These are phyloP conservation scores for Voacanga thouarsii DNA, from an alignment of 257 asterid genomes.

Conservation along the genomic window DNA sequence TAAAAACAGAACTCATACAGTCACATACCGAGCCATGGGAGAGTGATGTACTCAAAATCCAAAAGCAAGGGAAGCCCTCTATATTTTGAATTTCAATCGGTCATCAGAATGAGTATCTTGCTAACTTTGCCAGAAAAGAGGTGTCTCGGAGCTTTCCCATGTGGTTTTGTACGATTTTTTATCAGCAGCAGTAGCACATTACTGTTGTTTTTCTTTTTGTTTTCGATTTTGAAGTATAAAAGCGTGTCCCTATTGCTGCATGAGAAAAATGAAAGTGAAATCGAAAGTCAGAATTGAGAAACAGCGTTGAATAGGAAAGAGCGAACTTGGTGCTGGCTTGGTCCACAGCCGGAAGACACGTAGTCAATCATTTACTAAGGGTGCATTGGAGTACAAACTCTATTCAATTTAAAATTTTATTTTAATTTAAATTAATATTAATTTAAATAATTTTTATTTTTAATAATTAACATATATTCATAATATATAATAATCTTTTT, in stretches of 20 bases:
- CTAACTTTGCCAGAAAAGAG: conserved; percentile 21
- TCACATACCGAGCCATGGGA: conserved; percentile 59
- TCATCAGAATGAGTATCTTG: conserved; percentile 3
- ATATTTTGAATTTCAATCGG: neutral
- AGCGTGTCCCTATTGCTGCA: neutral
- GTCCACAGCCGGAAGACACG: too few species aligned
- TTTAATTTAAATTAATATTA: too few species aligned
- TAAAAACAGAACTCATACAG: conserved; percentile 8
- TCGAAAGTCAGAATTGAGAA: neutral
- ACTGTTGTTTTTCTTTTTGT: neutral
- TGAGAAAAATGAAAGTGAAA: neutral
- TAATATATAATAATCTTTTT: too few species aligned
- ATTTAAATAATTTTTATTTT: too few species aligned
- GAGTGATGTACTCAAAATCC: conserved; percentile 21
- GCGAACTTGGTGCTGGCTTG: too few species aligned
- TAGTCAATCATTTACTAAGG: too few species aligned
- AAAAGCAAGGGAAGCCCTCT: conserved; percentile 5
- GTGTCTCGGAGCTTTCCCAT: conserved; percentile 8
- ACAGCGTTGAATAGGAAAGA: too few species aligned
- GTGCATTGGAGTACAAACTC: too few species aligned
- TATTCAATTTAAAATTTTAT: too few species aligned
- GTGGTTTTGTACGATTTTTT: neutral
- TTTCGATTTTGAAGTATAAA: conserved; percentile 14
- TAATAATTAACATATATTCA: too few species aligned
- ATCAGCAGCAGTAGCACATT: neutral